Evolutionary conservation across 306 rosid genomes (phyloP).

Genomic region (Potentilla sterilis): DNA sequence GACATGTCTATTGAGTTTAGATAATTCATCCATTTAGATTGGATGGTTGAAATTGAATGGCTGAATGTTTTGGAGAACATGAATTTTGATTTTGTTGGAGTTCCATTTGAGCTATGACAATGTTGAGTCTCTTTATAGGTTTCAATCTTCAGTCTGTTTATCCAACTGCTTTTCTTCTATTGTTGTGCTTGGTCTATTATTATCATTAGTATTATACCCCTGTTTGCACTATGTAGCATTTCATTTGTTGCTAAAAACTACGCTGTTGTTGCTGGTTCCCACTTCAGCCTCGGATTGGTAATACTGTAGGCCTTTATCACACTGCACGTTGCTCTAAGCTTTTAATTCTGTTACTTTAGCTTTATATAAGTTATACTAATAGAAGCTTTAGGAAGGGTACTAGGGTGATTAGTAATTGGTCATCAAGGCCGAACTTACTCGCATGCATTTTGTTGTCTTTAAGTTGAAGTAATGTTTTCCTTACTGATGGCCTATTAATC

Average conservation of each 20-base stretch:
- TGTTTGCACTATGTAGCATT: background rate
- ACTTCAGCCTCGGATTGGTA: background rate
- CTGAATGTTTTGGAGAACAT: background rate
- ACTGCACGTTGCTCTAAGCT: background rate
- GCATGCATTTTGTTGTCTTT: background rate
- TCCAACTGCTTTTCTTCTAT: background rate
- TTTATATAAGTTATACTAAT: background rate
- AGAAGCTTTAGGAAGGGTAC: background rate
- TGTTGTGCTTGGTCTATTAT: background rate
- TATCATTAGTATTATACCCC: background rate
- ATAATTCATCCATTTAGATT: slow-evolving; percentile 6
- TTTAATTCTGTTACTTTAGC: background rate
- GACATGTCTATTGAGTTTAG: background rate
- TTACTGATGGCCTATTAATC: background rate
- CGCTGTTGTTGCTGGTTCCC: background rate
- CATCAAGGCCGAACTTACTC: background rate
- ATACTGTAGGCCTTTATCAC: background rate
- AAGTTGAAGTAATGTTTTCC: background rate
- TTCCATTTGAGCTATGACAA: slow-evolving; percentile 4
- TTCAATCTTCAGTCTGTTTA: background rate
- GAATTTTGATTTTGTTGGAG: background rate
- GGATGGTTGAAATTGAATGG: background rate
- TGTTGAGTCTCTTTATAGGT: slow-evolving; percentile 4
- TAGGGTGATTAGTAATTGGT: background rate
- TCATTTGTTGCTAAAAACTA: background rate